Evolutionary conservation across 495 filamentous ascomycete genomes (phyloP).

Genomic region (Podospora fimiseda): DNA sequence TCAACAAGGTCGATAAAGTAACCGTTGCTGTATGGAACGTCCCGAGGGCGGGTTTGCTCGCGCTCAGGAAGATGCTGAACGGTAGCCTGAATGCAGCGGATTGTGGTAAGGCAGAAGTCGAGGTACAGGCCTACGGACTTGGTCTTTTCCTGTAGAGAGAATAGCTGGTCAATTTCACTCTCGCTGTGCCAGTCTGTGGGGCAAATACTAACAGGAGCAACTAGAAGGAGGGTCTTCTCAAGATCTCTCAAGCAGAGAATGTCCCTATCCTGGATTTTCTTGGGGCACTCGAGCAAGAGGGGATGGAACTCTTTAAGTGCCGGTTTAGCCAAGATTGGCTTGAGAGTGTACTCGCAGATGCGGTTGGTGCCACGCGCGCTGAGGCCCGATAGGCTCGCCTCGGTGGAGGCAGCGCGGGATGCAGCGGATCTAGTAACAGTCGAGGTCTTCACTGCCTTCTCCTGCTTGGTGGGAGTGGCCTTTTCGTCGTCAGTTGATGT

Average conservation of each 20-base stretch:
- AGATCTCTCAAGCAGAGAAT: conserved; percentile 82
- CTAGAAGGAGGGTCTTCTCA: conserved; percentile 80
- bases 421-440: conserved; percentile 47
- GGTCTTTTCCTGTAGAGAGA: conserved; percentile 66
- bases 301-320: conserved; percentile 70
- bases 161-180: conserved; percentile 60
- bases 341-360: conserved; percentile 48
- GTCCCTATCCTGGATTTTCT: conserved; percentile 69
- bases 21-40: conserved; percentile 81
- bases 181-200: conserved; percentile 41
- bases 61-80: conserved; percentile 71
- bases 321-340: conserved; percentile 44
- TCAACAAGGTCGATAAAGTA: conserved; percentile 93
- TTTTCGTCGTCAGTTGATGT: conserved; percentile 34
- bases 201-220: conserved; percentile 78
- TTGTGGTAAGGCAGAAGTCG: conserved; percentile 78
- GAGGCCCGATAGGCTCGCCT: conserved; percentile 35
- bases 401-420: conserved; percentile 35
- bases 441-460: conserved; percentile 28
- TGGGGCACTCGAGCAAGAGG: conserved; percentile 65
- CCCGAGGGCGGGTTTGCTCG: conserved; percentile 72
- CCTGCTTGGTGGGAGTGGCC: conserved; percentile 15
- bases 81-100: conserved; percentile 77
- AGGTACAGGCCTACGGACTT: conserved; percentile 62
- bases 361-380: conserved; percentile 46